A percentile compares a stretch with the other conserved stretches of the same genome.
These are phyloP conservation scores for Phlyctochytrium bullatum DNA, from an alignment of 192 early-diverging fungal genomes.

Conservation along the genomic window DNA sequence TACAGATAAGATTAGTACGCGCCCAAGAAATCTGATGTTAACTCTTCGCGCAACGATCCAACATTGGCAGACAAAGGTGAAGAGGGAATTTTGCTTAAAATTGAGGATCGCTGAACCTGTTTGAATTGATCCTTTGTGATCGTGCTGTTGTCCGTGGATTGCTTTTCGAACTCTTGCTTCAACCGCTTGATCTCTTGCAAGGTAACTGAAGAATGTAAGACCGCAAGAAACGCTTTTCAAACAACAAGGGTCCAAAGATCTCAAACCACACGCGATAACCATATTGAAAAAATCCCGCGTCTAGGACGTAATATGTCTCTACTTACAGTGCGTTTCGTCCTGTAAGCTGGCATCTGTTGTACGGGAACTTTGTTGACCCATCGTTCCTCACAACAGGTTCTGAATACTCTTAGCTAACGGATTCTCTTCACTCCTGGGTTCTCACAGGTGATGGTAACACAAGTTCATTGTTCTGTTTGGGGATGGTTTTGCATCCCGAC, in stretches of 20 bases:
- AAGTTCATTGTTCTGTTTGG: too few relatives aligned
- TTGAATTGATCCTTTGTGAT: conserved; percentile 72
- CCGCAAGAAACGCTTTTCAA: neutral
- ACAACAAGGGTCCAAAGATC: neutral
- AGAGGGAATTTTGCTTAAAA: neutral
- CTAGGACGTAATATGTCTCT: too few relatives aligned
- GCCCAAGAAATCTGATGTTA: neutral
- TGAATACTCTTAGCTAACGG: too few relatives aligned
- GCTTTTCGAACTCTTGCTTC: conserved; percentile 35
- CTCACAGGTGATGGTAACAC: too few relatives aligned
- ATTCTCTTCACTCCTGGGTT: too few relatives aligned
- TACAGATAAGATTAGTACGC: neutral
- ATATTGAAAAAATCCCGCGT: too few relatives aligned
- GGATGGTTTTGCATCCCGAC: too few relatives aligned
- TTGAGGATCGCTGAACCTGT: conserved; percentile 36
- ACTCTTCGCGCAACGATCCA: neutral
- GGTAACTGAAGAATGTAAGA: conserved; percentile 23
- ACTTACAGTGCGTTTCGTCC: too few relatives aligned
- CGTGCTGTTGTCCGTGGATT: conserved; percentile 38
- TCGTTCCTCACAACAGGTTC: too few relatives aligned
- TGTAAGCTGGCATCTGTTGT: too few relatives aligned
- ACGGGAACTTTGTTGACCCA: too few relatives aligned
- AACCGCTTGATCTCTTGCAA: conserved; percentile 42
- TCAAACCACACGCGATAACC: too few relatives aligned
- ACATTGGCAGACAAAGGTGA: neutral